These are phyloP conservation scores for Leptographium wingfieldii DNA, from an alignment of 2,329 filamentous ascomycete species.

Conservation along the genomic window DNA sequence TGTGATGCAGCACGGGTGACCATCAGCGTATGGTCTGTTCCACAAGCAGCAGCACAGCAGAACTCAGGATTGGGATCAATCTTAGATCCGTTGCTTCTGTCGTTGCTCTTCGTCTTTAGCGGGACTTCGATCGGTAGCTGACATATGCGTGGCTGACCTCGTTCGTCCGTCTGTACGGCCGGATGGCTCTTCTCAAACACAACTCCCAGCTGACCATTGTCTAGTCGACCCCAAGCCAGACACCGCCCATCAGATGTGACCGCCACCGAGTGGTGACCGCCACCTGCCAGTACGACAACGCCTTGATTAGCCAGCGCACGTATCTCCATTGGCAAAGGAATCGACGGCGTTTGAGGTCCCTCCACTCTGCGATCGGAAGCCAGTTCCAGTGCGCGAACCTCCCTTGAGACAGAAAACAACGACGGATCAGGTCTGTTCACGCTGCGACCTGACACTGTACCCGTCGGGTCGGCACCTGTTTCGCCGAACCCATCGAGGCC, in stretches of 20 bases:
- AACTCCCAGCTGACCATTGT: conserved; percentile 28
- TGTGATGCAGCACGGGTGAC: conserved; percentile 27
- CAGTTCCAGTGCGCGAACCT: background rate
- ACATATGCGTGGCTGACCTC: background rate
- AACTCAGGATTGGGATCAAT: background rate
- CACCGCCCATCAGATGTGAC: conserved; percentile 21
- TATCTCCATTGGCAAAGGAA: background rate
- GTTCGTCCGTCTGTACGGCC: background rate
- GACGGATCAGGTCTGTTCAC: background rate
- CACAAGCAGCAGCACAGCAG: conserved; percentile 32
- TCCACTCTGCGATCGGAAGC: background rate
- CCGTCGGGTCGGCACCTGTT: conserved; percentile 28
- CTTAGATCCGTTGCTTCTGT: background rate
- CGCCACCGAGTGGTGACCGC: conserved; percentile 47
- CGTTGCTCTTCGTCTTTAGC: background rate
- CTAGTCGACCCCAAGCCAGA: conserved; percentile 26
- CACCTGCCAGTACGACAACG: conserved; percentile 33
- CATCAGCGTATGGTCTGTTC: conserved; percentile 51
- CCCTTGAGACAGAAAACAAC: background rate
- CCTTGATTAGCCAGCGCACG: background rate
- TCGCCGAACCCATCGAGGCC: conserved; percentile 54
- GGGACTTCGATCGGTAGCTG: conserved; percentile 29
- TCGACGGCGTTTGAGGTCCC: background rate
- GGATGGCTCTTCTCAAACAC: conserved; percentile 20
- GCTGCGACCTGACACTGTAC: background rate